Base-by-base conservation (phyloP, 257 asterid species). In the Nicotiana undulata region DNA sequence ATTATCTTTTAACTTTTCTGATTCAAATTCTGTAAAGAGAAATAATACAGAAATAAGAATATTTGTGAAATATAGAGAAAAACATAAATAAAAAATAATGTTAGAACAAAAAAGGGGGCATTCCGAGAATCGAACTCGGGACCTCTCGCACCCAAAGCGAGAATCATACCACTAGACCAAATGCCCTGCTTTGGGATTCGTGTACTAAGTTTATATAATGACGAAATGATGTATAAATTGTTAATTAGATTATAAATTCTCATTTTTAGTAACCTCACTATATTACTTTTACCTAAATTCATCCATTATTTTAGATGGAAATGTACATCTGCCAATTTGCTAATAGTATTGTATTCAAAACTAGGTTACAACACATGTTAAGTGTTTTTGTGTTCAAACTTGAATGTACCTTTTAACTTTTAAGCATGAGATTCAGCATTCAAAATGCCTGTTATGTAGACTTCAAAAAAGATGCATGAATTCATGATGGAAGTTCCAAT, bases 91-190 rank as follows among this genome's bases (percentile, higher is more conserved):
- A 11, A 8, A 40, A 40, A 34, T 5, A 34, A 46, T 1, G 53
- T 3, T 12, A 10, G 4, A 46, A 46, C 3, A 0, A 11, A 51
- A 46, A 0, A 15, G 0, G 6, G 17, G 12, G 12, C 11, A 90
- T 90, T 91, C 91, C 91, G 88, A 90, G 92, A 88, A 89, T 91
- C 82, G 89, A 92, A 89, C 91, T 87, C 86, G 85, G 87, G 94
- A 88, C 97, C 94, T 87, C 90, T 84, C 93, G 92, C 92, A 87
- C 93, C 95, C 92, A 60, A 85, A 94, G 92, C 89, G 88, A 87
- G 95, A 90, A 91, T 93, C 93, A 89, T 91, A 86, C 92, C 95
- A 87, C 94, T 88, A 91, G 92, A 89, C 97, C 98, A 89, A 92
- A 88, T 89, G 93, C 93, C 92, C 97, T 3, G 11, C 60, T 55